Evolutionary conservation across 2,329 filamentous ascomycete species (phyloP), one percentile per base, ranked within the genome.

Genomic region (Sclerotinia minor): DNA sequence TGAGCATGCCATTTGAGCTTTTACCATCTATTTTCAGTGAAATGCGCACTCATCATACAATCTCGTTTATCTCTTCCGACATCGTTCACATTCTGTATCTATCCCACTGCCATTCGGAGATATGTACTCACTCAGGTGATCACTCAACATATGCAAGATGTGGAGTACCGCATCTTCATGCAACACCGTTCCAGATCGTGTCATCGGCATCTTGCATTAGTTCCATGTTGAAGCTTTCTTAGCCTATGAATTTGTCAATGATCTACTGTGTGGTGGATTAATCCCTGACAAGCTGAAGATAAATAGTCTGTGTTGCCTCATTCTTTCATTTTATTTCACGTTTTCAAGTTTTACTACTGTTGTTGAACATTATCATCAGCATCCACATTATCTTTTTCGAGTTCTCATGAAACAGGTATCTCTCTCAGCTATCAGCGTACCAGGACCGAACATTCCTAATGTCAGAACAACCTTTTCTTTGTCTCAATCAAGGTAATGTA

Each of bases 201-300:
- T 35, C 41, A 49, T 38, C 63, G 63, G 63, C 45, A 57, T 57
- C 63, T 57, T 57, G 63, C 63, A 65, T 65, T 57, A 65, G 63
- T 55, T 57, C 11, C 15, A 47, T 21, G 52, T 57, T 49, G 52
- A 57, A 65, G 52, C 50, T 65, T 65, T 44, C 32, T 38, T 50
- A 64, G 32, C 53, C 52, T 47, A 57, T 47, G 38, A 24, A n/a
- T 52, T 52, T 24, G 26, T 26, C 9, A 19, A 38, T 13, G 29
- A 64, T 64, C 54, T 7, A 57, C 21, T 21, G 17, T 15, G 13
- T 55, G 5, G 15, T 41, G 32, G 24, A 26, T n/a, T 57, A 57
- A 49, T 13, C 47, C 47, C 47, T 49, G 47, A 49, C n/a, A n/a
- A 49, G 47, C 47, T 49, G 47, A 49, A 49, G 47, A 49, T 49